Base-by-base conservation (phyloP, 805 yeast species). In the Pichia occidentalis region DNA sequence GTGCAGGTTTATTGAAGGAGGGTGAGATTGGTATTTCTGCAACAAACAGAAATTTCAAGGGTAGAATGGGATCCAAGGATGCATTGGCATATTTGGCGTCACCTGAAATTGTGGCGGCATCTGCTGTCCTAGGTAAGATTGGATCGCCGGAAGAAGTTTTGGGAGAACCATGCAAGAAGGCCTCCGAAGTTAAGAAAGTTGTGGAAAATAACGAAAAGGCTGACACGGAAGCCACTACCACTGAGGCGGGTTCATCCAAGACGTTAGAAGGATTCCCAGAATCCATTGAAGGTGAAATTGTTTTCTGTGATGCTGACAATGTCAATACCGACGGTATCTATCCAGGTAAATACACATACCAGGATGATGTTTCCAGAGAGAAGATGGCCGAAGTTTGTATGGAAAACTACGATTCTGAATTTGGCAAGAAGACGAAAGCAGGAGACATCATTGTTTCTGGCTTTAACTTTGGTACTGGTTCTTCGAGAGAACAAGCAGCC, bases 11-110 rank as follows among this genome's bases (percentile, higher is more conserved):
- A 47, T 68, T 92, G 49, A 80, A 92, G 63, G 90, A 85, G 24
- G 98, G 98, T 31, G 97, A 92, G 63, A 95, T 92, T 42, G 98
- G 99, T 48, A 92, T 92, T 53, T 85, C 95, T 47, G 98, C 98
- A 42, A 92, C 98, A 7, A 92, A 92, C 69, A 79, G 99, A 68
- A 92, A 92, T 65, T 92, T 92, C 74, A 92, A 92, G 66, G 99
- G 99, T 45, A 79, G 99, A 67, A 92, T 92, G 99, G 99, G 99
- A 7, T 82, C 95, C 7, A 83, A 82, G 51, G 97, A 92, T 52
- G 98, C 98, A 1, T 67, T 87, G 44, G 98, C 98, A 0, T 92
- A 83, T 61, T 73, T 92, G 48, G 96, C 96, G 0, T 87, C 97
- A 1, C 99, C 99, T 5, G 96, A 88, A 48, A 95, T 92, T 19